Percentiles rank a stretch among this genome's conserved stretches.
Conservation (phyloP, 2,329 filamentous ascomycete genomes). For the Hymenoscyphus fraxineus region DNA sequence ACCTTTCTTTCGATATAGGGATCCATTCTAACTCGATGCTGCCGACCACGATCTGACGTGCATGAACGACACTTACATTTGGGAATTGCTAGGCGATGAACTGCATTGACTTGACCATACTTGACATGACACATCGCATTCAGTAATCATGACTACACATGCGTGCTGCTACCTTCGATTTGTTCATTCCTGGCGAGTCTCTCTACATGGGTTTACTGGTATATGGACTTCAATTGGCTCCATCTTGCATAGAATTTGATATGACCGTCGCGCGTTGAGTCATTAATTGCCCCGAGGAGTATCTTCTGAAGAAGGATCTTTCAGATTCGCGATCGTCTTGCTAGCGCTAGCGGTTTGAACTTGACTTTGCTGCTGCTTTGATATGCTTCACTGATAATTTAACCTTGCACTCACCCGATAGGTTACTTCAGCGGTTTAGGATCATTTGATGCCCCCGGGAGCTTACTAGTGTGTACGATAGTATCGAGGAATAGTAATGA, state of each 20-base stretch:
- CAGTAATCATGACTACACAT: constrained; percentile 21
- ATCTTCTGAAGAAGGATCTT: constrained; percentile 4
- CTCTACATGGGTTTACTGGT: constrained; percentile 2
- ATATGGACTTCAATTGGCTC: neutral
- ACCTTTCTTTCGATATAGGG: constrained; percentile 7
- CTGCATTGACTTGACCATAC: constrained; percentile 28
- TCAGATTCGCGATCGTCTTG: neutral
- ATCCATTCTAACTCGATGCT: constrained; percentile 13
- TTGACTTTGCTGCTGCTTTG: constrained; percentile 4
- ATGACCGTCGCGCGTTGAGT: constrained; percentile 1
- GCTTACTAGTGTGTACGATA: constrained; percentile 20
- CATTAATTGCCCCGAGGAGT: constrained; percentile 1
- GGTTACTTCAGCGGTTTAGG: constrained; percentile 4
- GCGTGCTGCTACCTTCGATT: constrained; percentile 22
- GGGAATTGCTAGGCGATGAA: constrained; percentile 16
- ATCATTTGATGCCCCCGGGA: neutral
- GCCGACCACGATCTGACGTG: constrained; percentile 20
- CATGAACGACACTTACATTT: constrained; percentile 15
- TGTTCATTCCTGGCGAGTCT: neutral
- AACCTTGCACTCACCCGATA: constrained; percentile 18
- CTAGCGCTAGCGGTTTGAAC: neutral
- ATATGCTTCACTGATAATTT: constrained; percentile 9
- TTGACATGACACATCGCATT: constrained; percentile 26
- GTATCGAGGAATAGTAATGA: constrained; percentile 15
- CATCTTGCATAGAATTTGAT: constrained; percentile 12